phyloP scores from a whole-genome alignment of 129 eudicot species.

The Chrysanthemum seticuspe region DNA sequence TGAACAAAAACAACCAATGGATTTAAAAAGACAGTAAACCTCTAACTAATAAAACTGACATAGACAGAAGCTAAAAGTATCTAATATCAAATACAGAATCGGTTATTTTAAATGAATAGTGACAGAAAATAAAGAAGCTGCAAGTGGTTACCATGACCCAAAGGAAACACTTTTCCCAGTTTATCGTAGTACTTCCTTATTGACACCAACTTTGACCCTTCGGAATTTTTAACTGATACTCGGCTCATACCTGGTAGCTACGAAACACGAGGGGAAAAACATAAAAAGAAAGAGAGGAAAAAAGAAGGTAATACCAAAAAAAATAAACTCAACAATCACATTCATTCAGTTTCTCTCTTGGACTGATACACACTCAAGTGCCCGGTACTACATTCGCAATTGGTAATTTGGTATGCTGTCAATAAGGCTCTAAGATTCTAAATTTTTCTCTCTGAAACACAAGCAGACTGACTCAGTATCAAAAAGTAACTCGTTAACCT shows the following conservation, averaged over 20 bases:
- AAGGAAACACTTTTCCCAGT: conserved; percentile 48
- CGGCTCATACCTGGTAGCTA: conserved; percentile 64
- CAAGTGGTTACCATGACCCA: conserved; percentile 42
- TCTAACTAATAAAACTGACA: too few species aligned
- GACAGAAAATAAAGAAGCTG: conserved; percentile 17
- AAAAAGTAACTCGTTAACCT: neutral
- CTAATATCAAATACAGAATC: too few species aligned
- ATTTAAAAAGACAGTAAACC: too few species aligned
- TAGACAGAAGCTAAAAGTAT: too few species aligned
- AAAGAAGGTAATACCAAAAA: conserved; percentile 3
- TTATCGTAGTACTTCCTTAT: conserved; percentile 48
- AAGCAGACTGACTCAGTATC: too few species aligned
- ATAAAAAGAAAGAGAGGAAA: neutral
- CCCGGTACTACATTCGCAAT: too few species aligned
- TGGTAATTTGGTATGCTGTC: neutral
- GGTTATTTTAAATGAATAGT: too few species aligned
- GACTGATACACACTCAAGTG: too few species aligned
- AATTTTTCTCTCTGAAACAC: too few species aligned
- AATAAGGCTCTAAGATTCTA: neutral
- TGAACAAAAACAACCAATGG: too few species aligned
- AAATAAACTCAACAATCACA: conserved; percentile 5
- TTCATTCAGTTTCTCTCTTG: neutral
- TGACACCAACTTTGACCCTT: conserved; percentile 47
- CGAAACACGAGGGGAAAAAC: conserved; percentile 8
- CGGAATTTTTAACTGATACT: conserved; percentile 40